Evolutionary conservation across 768 basidiomycete genomes (phyloP).

Genomic region (Ramaria sp.): DNA sequence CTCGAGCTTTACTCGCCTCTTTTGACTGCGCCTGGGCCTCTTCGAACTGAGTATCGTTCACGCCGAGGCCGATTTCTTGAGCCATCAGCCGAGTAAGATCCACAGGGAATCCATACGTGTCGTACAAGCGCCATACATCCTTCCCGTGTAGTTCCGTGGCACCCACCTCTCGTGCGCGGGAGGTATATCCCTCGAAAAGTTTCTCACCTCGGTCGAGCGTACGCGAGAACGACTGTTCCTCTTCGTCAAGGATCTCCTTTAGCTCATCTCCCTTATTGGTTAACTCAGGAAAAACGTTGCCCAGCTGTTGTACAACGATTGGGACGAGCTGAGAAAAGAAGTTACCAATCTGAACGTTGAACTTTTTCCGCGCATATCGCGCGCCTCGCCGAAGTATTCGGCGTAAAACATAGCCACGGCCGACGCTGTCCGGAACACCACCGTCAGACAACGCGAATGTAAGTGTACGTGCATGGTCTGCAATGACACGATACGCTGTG

Average conservation of each 20-base stretch:
- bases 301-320: conserved; percentile 80
- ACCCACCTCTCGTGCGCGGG: conserved; percentile 50
- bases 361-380: conserved; percentile 92
- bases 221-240: conserved; percentile 95
- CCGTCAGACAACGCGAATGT: conserved; percentile 96
- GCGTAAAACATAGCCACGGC: conserved; percentile 93
- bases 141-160: conserved; percentile 66
- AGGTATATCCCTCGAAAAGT: conserved; percentile 83
- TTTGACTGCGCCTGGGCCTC: conserved; percentile 80
- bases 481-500: conserved; percentile 94
- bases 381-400: conserved; percentile 89
- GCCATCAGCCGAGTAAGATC: conserved; percentile 97
- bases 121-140: conserved; percentile 95
- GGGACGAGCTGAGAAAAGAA: conserved; percentile 94
- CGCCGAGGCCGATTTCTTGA: conserved; percentile 72
- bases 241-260: conserved; percentile 93
- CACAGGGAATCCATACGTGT: conserved; percentile 97
- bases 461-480: conserved; percentile 92
- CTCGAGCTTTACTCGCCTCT: conserved; percentile 79
- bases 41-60: conserved; percentile 86
- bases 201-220: conserved; percentile 95
- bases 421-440: conserved; percentile 92
- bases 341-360: conserved; percentile 81
- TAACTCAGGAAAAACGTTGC: conserved; percentile 86
- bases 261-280: conserved; percentile 71